Base-by-base conservation (phyloP, 768 basidiomycete genomes). In the Boletus sensibilis region DNA sequence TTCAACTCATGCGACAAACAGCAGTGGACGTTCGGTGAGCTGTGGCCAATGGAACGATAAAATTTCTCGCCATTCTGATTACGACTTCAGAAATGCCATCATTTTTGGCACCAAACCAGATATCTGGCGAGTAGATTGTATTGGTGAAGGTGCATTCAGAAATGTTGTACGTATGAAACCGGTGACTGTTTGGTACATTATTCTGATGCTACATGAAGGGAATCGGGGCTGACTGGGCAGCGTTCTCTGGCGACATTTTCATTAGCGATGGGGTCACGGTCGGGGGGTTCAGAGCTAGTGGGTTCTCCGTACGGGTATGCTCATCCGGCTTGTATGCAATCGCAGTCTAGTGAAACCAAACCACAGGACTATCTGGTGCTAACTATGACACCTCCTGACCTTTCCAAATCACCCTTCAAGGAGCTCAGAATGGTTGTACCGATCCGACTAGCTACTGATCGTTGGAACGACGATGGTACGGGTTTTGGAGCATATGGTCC, bases 301-400 rank as follows among this genome's bases (percentile, higher is more conserved):
- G 86, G 10, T 74, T 91, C 33, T 78, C 74, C 10, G 81, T 89
- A 41, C 82, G 82, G 76, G 88, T 87, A 66, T 38, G 75, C 46
- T 20, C 20, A 40, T 52, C 18, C 5, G 48, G 11, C 49, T 50
- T 46, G n/a, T 33, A 9, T 37, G 39, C 47, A 20, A 35, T 61
- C 12, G 37, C 31, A 5, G 29, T 61, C 31, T 41, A 52, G 35
- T 55, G 20, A 38, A 25, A 23, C 18, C 4, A 8, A 34, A n/a
- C 14, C 31, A n/a, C 53, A 90, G 88, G 88, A 90, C 62, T 87
- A 76, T 66, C 70, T 90, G 49, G 75, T 90, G 18, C 69, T 90
- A 21, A 80, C 83, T 1, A 75, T 87, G 68, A 76, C 73, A 0
- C 86, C 89, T 4, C 76, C 78, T 12, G 84, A 89, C 54, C 76